Conservation (phyloP, 2,329 filamentous ascomycete species). For the Talaromyces sp. region DNA sequence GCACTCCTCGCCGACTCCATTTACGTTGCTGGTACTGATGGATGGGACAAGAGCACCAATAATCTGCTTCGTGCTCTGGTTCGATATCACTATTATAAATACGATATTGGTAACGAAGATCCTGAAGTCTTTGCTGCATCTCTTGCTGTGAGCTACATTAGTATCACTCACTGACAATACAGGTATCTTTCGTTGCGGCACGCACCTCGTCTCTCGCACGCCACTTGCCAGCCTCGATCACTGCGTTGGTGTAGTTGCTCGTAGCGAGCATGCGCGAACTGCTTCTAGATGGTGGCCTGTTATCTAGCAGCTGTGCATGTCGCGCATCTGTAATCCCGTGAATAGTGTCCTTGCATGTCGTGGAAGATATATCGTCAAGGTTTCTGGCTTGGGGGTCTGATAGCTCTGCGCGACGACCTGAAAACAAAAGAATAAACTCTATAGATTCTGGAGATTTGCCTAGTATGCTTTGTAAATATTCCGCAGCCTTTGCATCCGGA, state of each 20-base stretch:
- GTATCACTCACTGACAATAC: neutral
- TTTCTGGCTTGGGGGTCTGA: neutral
- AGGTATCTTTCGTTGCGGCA: neutral
- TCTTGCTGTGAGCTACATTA: slow-evolving; percentile 29
- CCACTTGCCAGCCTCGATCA: slow-evolving; percentile 34
- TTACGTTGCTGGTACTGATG: slow-evolving; percentile 38
- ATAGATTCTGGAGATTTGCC: slow-evolving; percentile 5
- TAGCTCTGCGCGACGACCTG: neutral
- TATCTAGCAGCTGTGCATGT: neutral
- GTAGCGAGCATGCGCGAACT: neutral
- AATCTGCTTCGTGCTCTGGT: slow-evolving; percentile 42
- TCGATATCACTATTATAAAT: slow-evolving; percentile 47
- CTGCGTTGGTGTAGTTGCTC: slow-evolving; percentile 31
- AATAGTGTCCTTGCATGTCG: neutral
- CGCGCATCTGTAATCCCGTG: neutral
- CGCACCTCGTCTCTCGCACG: slow-evolving; percentile 38
- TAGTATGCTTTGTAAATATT: slow-evolving; percentile 2
- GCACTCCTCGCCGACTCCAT: slow-evolving; percentile 31
- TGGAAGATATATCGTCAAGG: neutral
- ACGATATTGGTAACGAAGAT: slow-evolving; percentile 33
- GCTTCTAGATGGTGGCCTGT: neutral
- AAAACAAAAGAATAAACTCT: slow-evolving; percentile 2
- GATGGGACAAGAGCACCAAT: slow-evolving; percentile 37
- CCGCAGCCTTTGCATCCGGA: slow-evolving; percentile 1
- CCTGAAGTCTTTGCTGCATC: slow-evolving; percentile 41